Percentiles rank a stretch among this genome's conserved stretches.
These are phyloP conservation scores for Aspergillus fumigatiaffinis DNA, from an alignment of 2,329 filamentous ascomycete genomes.

Conservation along the genomic window DNA sequence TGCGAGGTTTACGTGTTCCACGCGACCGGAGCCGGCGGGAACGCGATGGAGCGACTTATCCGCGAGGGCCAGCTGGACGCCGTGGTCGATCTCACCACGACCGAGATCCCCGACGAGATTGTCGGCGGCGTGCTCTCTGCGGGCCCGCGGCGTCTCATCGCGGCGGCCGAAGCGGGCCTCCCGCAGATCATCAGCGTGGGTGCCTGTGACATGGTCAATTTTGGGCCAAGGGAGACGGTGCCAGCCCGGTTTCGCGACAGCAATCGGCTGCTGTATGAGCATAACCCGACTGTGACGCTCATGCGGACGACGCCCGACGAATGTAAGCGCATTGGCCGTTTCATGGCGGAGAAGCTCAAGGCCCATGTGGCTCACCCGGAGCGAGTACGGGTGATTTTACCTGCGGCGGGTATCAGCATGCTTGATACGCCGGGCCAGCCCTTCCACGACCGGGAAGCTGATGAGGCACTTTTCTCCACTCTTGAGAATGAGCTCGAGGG, in stretches of 20 bases:
- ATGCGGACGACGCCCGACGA: conserved; percentile 62
- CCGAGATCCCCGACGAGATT: conserved; percentile 62
- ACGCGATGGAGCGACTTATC: conserved; percentile 64
- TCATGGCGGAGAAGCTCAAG: conserved; percentile 53
- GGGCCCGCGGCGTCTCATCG: conserved; percentile 53
- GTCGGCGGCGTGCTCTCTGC: conserved; percentile 62
- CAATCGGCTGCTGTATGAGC: conserved; percentile 50
- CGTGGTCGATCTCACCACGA: conserved; percentile 67
- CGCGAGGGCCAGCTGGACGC: conserved; percentile 58
- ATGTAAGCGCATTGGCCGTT: conserved; percentile 51
- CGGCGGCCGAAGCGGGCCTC: conserved; percentile 54
- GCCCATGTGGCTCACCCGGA: conserved; percentile 35
- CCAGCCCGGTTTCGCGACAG: conserved; percentile 49
- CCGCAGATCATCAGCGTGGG: conserved; percentile 56
- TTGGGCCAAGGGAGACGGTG: conserved; percentile 54
- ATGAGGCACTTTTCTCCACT: conserved; percentile 45
- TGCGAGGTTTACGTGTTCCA: conserved; percentile 65
- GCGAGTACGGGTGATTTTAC: conserved; percentile 56
- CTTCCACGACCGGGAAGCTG: conserved; percentile 51
- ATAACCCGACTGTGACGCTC: conserved; percentile 64
- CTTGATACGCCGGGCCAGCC: conserved; percentile 52
- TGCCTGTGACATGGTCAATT: conserved; percentile 61
- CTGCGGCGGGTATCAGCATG: conserved; percentile 58
- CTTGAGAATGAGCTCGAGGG: conserved; percentile 49
- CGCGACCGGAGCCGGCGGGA: conserved; percentile 65